Conservation (phyloP, 345 rosid genomes). For the Melaleuca alternifolia region DNA sequence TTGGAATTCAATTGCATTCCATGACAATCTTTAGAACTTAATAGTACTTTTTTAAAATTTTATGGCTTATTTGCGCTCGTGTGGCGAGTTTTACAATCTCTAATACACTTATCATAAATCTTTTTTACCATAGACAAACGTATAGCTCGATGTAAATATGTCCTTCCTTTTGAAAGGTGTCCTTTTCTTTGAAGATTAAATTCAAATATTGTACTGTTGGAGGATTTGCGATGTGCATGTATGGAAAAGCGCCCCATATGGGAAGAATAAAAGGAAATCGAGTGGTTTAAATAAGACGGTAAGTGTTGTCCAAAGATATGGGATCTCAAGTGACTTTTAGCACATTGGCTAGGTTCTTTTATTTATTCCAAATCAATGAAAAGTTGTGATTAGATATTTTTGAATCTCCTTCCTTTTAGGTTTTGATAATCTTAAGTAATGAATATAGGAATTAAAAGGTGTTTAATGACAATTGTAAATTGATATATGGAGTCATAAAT, state of each 20-base stretch:
- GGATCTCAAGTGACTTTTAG: neutral
- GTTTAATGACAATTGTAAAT: neutral
- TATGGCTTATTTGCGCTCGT: too few species aligned
- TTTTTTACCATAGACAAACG: neutral
- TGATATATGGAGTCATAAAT: neutral
- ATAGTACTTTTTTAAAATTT: too few species aligned
- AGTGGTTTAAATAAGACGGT: neutral
- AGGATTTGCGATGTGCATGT: neutral
- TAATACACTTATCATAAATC: too few species aligned
- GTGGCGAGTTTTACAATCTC: too few species aligned
- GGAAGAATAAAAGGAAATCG: neutral
- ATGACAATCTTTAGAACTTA: too few species aligned
- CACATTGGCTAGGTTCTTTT: neutral
- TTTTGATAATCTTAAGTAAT: neutral
- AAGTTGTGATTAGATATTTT: neutral
- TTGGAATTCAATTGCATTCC: too few species aligned
- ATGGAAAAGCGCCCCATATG: neutral
- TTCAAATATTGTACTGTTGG: neutral
- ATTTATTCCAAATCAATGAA: neutral
- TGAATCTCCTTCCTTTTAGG: neutral
- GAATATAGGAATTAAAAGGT: neutral
- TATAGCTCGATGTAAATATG: neutral
- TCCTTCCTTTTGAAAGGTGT: neutral
- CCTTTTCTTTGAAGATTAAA: neutral
- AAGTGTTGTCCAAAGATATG: neutral